Conservation (phyloP, 2,329 filamentous ascomycete species). For the Diaporthe sp. region DNA sequence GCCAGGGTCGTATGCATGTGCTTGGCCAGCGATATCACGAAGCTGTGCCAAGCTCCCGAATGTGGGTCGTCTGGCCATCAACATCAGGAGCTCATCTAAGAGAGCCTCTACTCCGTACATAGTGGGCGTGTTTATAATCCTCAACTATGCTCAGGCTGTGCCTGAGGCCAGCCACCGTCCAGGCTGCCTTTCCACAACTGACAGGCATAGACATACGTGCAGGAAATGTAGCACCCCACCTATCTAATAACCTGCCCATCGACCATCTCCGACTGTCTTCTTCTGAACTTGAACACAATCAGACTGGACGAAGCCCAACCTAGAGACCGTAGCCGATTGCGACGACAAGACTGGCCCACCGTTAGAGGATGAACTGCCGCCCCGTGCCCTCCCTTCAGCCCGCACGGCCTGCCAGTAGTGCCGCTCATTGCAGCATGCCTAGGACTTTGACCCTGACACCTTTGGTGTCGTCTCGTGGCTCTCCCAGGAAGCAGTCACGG, state of each 20-base stretch:
- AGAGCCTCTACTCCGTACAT: not conserved
- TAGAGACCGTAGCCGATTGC: not conserved
- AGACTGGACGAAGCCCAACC: not conserved
- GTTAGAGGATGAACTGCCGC: not conserved
- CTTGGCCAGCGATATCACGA: constrained; percentile 6
- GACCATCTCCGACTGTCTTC: not conserved
- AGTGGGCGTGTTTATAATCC: too few relatives aligned
- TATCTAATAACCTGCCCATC: not conserved
- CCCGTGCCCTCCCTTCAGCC: too few relatives aligned
- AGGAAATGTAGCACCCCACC: not conserved
- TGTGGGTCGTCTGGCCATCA: not conserved
- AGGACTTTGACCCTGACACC: too few relatives aligned
- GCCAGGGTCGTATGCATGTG: not conserved
- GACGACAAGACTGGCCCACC: not conserved
- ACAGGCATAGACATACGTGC: not conserved
- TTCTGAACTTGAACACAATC: not conserved
- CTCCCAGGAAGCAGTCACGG: too few relatives aligned
- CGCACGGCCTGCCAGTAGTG: too few relatives aligned
- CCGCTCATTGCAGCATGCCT: too few relatives aligned
- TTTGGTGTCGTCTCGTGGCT: too few relatives aligned
- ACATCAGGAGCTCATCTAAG: not conserved
- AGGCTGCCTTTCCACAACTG: too few relatives aligned
- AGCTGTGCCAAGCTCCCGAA: not conserved
- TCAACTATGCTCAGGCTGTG: too few relatives aligned
- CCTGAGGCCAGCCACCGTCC: not conserved